Evolutionary conservation across 805 yeast species (phyloP).

Genomic region (Ogataea methylovora): DNA sequence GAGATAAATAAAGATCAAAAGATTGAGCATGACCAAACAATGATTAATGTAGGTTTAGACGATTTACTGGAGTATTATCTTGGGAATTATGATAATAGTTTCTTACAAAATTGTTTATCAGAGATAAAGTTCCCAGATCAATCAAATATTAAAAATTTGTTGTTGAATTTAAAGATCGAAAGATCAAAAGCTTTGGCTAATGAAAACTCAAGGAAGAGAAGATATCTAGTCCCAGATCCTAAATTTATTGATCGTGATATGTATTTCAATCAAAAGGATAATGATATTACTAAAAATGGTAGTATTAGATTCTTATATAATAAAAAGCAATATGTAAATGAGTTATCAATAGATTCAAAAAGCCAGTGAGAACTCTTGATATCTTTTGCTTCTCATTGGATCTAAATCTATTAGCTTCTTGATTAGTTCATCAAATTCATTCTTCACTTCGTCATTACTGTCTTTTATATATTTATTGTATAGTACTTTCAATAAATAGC

Average conservation of each 20-base stretch:
- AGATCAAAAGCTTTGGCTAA: constrained; percentile 2
- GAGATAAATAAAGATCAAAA: not conserved
- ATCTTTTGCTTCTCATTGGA: constrained; percentile 58
- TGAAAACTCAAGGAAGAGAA: not conserved
- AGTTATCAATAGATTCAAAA: constrained; percentile 3
- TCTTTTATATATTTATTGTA: constrained; percentile 4
- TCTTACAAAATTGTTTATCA: constrained; percentile 13
- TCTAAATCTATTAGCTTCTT: constrained; percentile 44
- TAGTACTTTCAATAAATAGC: constrained; percentile 35
- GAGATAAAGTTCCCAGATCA: constrained; percentile 13
- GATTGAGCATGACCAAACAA: constrained; percentile 2
- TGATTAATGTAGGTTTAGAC: constrained; percentile 11
- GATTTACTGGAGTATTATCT: constrained; percentile 24
- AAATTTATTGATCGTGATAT: constrained; percentile 12
- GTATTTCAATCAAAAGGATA: constrained; percentile 22
- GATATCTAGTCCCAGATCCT: not conserved
- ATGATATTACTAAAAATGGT: constrained; percentile 22
- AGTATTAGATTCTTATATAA: constrained; percentile 26
- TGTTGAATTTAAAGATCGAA: constrained; percentile 24
- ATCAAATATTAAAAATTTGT: constrained; percentile 17
- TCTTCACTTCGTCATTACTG: constrained; percentile 7
- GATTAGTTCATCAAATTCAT: constrained; percentile 30
- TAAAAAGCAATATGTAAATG: constrained; percentile 19
- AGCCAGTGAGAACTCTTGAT: constrained; percentile 28
- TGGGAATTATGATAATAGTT: constrained; percentile 20